Percentiles rank a stretch among this genome's conserved stretches.
Conservation (phyloP, 129 eudicot genomes). For the Centella asiatica region DNA sequence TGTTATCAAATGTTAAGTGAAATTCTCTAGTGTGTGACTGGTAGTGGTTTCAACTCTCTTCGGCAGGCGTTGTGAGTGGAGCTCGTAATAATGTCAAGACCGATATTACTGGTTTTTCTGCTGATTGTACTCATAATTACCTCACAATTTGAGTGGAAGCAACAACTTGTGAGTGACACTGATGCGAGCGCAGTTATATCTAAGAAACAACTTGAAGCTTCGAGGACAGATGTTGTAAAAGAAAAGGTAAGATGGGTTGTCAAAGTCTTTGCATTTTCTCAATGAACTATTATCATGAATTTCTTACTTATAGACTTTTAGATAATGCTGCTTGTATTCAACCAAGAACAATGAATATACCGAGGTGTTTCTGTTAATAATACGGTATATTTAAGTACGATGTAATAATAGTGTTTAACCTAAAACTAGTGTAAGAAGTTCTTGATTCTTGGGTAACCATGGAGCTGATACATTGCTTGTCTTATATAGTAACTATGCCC, state of each 20-base stretch:
- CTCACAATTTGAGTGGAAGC: constrained; percentile 68
- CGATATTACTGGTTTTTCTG: constrained; percentile 46
- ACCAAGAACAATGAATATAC: no score
- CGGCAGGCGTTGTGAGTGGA: constrained; percentile 21
- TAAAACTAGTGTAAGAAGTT: no score
- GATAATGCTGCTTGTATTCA: no score
- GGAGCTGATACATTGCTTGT: no score
- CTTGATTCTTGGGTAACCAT: no score
- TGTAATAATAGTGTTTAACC: no score
- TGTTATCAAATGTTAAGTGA: background rate
- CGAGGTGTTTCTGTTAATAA: no score
- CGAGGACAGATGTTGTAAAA: constrained; percentile 48
- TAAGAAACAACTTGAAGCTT: constrained; percentile 43
- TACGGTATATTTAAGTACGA: no score
- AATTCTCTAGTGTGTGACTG: background rate
- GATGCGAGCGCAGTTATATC: constrained; percentile 34
- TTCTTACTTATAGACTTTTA: background rate
- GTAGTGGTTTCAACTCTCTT: background rate
- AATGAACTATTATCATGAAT: background rate
- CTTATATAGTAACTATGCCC: no score
- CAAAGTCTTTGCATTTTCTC: background rate
- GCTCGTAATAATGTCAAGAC: constrained; percentile 44
- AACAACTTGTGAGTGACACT: constrained; percentile 38
- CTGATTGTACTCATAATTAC: constrained; percentile 46
- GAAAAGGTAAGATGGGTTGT: constrained; percentile 35